phyloP scores from a whole-genome alignment of 140 eudicot species.

The Flaveria floridana region DNA sequence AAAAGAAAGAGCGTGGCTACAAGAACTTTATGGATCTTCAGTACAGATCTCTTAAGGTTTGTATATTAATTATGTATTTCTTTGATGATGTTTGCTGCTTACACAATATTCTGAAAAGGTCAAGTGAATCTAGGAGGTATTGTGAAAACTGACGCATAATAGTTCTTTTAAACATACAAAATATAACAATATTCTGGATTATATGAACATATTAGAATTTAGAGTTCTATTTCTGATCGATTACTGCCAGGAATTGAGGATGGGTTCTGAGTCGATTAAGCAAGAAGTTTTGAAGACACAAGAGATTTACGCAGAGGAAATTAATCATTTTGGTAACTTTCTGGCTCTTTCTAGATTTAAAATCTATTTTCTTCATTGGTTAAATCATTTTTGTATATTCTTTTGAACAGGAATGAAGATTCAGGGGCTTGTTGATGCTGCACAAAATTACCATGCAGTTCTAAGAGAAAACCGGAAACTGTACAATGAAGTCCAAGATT shows the following conservation, averaged over 20 bases:
- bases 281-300: constrained; percentile 58
- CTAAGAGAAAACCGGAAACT: constrained; percentile 69
- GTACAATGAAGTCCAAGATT: constrained; percentile 86
- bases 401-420: constrained; percentile 52
- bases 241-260: constrained; percentile 50
- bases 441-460: constrained; percentile 73
- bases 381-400: constrained; percentile 11
- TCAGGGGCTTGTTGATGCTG: constrained; percentile 70
- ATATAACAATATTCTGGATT: neutral
- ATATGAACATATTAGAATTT: neutral
- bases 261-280: constrained; percentile 60
- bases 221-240: neutral
- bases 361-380: neutral
- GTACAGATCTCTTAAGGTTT: constrained; percentile 57
- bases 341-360: neutral
- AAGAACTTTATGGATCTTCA: constrained; percentile 67
- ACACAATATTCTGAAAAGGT: neutral
- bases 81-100: constrained; percentile 1
- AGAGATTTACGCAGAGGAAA: constrained; percentile 54
- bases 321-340: constrained; percentile 58
- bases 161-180: neutral
- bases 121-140: neutral
- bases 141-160: neutral
- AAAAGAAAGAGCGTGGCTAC: constrained; percentile 67
- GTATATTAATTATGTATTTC: constrained; percentile 13